Conservation (phyloP, 148 eudicot genomes). For the Heliosperma pusillum region DNA sequence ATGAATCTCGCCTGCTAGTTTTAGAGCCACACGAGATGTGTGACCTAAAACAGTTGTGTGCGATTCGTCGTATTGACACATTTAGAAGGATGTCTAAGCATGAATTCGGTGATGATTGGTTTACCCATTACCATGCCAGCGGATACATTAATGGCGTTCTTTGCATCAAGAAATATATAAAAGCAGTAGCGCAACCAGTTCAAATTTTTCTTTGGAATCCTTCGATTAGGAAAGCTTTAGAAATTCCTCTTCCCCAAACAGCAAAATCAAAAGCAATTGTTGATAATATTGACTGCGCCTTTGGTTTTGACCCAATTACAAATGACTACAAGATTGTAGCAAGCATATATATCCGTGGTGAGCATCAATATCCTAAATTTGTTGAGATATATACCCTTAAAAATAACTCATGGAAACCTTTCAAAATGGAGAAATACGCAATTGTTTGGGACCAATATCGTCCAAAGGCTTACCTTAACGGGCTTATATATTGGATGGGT, state of each 20-base stretch:
- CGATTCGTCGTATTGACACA: constrained; percentile 2
- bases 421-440: too few relatives aligned
- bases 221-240: constrained; percentile 12
- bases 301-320: constrained; percentile 11
- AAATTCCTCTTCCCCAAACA: neutral
- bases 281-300: constrained; percentile 9
- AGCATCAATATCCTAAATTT: too few relatives aligned
- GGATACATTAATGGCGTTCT: constrained; percentile 17
- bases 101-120: neutral
- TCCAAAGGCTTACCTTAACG: constrained; percentile 12
- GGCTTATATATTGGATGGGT: constrained; percentile 19
- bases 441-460: too few relatives aligned
- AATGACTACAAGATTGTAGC: neutral
- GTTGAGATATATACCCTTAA: too few relatives aligned
- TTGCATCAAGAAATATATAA: neutral
- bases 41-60: neutral
- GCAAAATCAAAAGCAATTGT: neutral
- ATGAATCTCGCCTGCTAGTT: neutral
- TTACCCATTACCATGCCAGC: neutral
- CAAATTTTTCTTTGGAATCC: constrained; percentile 21
- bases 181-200: neutral
- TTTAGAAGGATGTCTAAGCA: neutral
- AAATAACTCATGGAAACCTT: too few relatives aligned
- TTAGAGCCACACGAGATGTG: neutral
- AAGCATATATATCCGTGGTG: too few relatives aligned